A percentile compares a stretch with the other conserved stretches of the same genome.
Conservation (phyloP, 495 filamentous ascomycete species). For the Penicillium simplicissimum region DNA sequence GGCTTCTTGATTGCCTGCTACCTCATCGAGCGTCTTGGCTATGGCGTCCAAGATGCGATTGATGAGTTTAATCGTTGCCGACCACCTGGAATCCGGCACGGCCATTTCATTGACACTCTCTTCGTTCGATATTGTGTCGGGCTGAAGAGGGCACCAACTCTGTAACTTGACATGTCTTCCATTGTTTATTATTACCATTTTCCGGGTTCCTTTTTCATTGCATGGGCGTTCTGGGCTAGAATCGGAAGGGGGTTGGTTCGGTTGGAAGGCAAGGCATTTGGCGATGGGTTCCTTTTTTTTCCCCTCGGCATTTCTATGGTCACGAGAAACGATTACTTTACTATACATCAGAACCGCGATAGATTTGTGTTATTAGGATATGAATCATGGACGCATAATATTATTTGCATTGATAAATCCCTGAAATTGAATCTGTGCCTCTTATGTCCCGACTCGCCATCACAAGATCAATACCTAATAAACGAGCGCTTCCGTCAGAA, state of each 20-base stretch:
- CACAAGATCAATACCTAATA: no score
- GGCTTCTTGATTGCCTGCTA: slow-evolving; percentile 93
- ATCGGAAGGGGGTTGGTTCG: neutral
- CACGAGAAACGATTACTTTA: slow-evolving; percentile 25
- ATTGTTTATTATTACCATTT: slow-evolving; percentile 7
- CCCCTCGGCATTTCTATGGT: slow-evolving; percentile 3
- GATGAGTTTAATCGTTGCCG: slow-evolving; percentile 72
- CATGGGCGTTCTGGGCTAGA: slow-evolving; percentile 19
- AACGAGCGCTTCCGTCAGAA: no score
- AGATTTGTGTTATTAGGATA: slow-evolving; percentile 12
- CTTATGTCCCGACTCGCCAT: no score
- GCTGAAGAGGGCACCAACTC: slow-evolving; percentile 53
- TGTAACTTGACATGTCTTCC: slow-evolving; percentile 31
- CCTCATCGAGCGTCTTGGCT: slow-evolving; percentile 77
- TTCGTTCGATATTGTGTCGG: slow-evolving; percentile 74
- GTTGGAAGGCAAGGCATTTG: slow-evolving; percentile 2
- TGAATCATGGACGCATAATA: slow-evolving; percentile 4
- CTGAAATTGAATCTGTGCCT: no score
- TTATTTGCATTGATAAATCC: neutral
- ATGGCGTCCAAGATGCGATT: slow-evolving; percentile 72
- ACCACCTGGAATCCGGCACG: slow-evolving; percentile 84
- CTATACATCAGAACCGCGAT: slow-evolving; percentile 1
- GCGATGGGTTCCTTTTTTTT: slow-evolving; percentile 9
- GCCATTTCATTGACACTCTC: slow-evolving; percentile 83
- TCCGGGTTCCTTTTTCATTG: slow-evolving; percentile 17